A percentile compares a stretch with the other conserved stretches of the same genome.
Conservation (phyloP, 1,284 basidiomycete species). For the Fomitiporia mediterranea region DNA sequence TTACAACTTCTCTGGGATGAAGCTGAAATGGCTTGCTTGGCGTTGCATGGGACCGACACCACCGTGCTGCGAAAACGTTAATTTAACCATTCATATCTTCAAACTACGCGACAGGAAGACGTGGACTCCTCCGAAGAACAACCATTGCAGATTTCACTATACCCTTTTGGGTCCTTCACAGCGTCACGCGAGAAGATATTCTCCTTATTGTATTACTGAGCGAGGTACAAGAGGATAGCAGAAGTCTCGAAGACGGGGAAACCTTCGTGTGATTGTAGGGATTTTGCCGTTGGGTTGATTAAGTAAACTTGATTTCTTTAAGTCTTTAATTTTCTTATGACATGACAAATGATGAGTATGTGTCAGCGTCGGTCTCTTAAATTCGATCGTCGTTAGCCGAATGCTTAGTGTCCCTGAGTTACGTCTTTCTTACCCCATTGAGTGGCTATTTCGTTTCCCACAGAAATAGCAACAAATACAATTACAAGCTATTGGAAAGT, state of each 20-base stretch:
- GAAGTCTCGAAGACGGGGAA: constrained; percentile 53
- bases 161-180: constrained; percentile 33
- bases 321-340: no score
- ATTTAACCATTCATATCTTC: neutral
- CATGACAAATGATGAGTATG: no score
- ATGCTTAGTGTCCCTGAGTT: no score
- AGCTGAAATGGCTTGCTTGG: constrained; percentile 61
- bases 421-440: no score
- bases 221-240: constrained; percentile 50
- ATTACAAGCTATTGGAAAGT: no score
- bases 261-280: constrained; percentile 43
- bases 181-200: constrained; percentile 45
- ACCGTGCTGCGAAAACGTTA: constrained; percentile 55
- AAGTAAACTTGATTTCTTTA: constrained; percentile 51
- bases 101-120: constrained; percentile 20
- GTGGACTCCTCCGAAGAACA: constrained; percentile 66
- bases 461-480: no score
- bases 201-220: constrained; percentile 45
- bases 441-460: no score
- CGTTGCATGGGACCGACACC: constrained; percentile 76
- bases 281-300: constrained; percentile 64
- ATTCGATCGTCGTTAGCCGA: no score
- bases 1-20: constrained; percentile 59
- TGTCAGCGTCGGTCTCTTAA: no score
- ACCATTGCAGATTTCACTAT: constrained; percentile 70